Conservation (phyloP, 2,329 filamentous ascomycete genomes). For the Curvularia sp. region DNA sequence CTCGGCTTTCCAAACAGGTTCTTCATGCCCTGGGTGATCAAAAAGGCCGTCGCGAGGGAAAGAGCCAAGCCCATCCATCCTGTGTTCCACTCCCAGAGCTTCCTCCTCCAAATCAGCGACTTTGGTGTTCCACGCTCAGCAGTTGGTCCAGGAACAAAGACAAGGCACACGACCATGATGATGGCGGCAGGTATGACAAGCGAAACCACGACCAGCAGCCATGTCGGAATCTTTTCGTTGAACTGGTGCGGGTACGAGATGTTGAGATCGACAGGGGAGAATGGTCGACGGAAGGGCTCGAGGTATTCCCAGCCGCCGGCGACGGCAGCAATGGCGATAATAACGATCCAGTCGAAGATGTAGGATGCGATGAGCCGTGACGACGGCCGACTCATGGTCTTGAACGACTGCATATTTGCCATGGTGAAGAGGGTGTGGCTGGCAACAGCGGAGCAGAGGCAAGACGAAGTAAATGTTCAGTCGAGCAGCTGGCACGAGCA, state of each 20-base stretch:
- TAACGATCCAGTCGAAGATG: slow-evolving; percentile 75
- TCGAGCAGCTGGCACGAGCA: not conserved
- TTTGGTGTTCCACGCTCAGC: slow-evolving; percentile 68
- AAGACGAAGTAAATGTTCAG: not conserved
- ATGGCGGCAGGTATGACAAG: slow-evolving; percentile 70
- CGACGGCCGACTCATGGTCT: slow-evolving; percentile 48
- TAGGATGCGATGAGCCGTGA: slow-evolving; percentile 69
- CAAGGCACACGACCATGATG: slow-evolving; percentile 71
- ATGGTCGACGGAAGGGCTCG: slow-evolving; percentile 72
- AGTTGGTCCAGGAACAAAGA: slow-evolving; percentile 74
- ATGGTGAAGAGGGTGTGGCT: slow-evolving; percentile 8
- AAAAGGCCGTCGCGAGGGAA: slow-evolving; percentile 73
- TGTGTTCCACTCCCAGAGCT: slow-evolving; percentile 88
- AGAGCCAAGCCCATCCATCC: slow-evolving; percentile 84
- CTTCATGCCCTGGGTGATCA: slow-evolving; percentile 87
- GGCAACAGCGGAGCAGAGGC: slow-evolving; percentile 14
- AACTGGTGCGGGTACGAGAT: slow-evolving; percentile 79
- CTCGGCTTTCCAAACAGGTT: slow-evolving; percentile 70
- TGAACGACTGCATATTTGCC: slow-evolving; percentile 36
- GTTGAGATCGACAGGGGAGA: slow-evolving; percentile 73
- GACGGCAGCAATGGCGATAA: slow-evolving; percentile 65
- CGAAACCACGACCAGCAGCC: slow-evolving; percentile 68
- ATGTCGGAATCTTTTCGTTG: slow-evolving; percentile 74
- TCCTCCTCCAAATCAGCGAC: slow-evolving; percentile 75
- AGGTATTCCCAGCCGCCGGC: slow-evolving; percentile 66